These are phyloP conservation scores for Skeletonema potamos DNA, from an alignment of 108 stramenopile species.

Conservation along the genomic window DNA sequence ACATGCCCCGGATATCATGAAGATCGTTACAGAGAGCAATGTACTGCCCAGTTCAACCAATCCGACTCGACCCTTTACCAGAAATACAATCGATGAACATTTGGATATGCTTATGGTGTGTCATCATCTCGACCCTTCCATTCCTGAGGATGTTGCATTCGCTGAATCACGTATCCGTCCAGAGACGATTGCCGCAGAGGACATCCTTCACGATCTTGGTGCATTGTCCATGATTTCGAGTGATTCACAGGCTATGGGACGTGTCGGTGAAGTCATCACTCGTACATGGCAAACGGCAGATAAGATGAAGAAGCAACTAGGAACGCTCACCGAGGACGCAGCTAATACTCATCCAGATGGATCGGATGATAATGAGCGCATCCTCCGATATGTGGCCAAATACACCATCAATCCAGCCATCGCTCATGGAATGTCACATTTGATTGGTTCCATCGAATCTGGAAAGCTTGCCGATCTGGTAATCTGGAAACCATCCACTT, in stretches of 20 bases:
- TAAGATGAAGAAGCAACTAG: constrained; percentile 98
- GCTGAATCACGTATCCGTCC: constrained; percentile 96
- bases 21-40: constrained; percentile 87
- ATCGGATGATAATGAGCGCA: constrained; percentile 90
- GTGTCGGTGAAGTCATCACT: constrained; percentile 97
- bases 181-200: constrained; percentile 98
- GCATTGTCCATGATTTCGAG: constrained; percentile 93
- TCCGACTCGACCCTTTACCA: constrained; percentile 95
- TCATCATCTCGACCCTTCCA: constrained; percentile 87
- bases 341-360: constrained; percentile 36
- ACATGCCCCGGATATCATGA: constrained; percentile 98
- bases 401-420: constrained; percentile 99
- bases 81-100: constrained; percentile 98
- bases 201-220: constrained; percentile 96
- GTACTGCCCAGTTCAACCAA: constrained; percentile 96
- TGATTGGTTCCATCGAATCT: constrained; percentile 92
- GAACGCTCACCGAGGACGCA: constrained; percentile 81
- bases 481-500: constrained; percentile 93
- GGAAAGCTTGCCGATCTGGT: constrained; percentile 96
- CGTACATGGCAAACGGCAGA: constrained; percentile 98
- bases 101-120: constrained; percentile 99
- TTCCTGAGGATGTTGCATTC: constrained; percentile 97
- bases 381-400: constrained; percentile 95
- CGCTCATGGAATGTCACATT: constrained; percentile 93
- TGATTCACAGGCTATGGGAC: constrained; percentile 97